These are phyloP conservation scores for Eucalyptus sp. DNA, from an alignment of 345 rosid species.

Conservation along the genomic window DNA sequence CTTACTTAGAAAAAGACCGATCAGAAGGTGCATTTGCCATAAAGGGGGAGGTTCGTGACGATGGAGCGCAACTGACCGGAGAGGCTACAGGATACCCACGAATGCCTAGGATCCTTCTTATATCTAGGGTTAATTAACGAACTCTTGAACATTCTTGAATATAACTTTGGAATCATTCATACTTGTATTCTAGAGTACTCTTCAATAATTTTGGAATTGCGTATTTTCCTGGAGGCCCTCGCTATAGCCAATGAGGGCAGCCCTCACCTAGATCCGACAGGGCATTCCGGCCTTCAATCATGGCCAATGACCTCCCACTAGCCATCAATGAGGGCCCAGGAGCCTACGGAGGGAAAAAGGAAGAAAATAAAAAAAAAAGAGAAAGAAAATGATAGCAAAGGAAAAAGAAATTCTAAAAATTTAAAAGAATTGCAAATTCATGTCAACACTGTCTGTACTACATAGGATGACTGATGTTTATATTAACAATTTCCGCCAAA, in stretches of 20 bases:
- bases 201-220: background rate
- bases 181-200: background rate
- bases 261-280: accelerated
- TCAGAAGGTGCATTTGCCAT: background rate
- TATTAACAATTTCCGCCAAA: accelerated
- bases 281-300: accelerated
- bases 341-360: accelerated
- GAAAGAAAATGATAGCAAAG: too few relatives aligned
- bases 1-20: background rate
- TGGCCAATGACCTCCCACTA: accelerated
- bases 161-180: background rate
- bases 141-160: background rate
- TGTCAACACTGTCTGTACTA: accelerated
- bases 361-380: background rate
- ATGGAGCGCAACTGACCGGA: background rate
- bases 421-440: background rate
- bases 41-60: background rate
- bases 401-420: background rate
- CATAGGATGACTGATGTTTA: accelerated
- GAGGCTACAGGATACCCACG: background rate
- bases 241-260: background rate
- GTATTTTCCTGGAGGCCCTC: accelerated
- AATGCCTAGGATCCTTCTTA: background rate
- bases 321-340: background rate
- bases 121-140: background rate